Base-by-base conservation (phyloP, 352 stramenopile genomes). In the Phytopythium boreale region DNA sequence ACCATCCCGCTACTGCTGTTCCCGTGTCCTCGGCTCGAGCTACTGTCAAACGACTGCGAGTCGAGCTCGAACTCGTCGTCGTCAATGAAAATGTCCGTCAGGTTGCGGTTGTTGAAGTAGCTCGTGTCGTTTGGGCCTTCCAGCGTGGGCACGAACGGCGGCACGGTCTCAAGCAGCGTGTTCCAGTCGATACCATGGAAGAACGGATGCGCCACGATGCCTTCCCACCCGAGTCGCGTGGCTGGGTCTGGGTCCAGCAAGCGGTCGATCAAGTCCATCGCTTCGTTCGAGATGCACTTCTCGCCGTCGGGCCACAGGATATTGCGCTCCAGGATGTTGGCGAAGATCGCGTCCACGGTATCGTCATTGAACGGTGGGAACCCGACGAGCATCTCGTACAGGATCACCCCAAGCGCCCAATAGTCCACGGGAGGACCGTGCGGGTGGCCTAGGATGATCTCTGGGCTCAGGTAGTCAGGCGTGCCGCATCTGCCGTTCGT, bases 291-390 rank as follows among this genome's bases (percentile, higher is more conserved):
- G 27, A 97, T 70, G 44, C 89, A 85, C 59, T 96, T 93, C 26
- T 95, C 87, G n/a, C 88, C 87, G 43, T 95, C 83, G 0, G 89
- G 88, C 89, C 89, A 97, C 47, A 92, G 49, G 59, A 97, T 96
- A 61, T 93, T 78, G 14, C 86, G 73, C 31, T 91, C 75, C 29
- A 95, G 59, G 61, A 97, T 96, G 56, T 97, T 95, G 57, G 66
- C 72, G 56, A 97, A 97, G 61, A 97, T 96, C 0, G 81, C 77
- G 46, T 97, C 88, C 29, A 95, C 84, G 0, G 88, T 93, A 60
- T 96, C 84, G 62, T 95, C 89, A 41, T 97, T 97, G 63, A 97
- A 97, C 4, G 89, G 89, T 43, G 87, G 87, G 63, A 96, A 95
- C 0, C 87, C 89, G 19, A 95, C 85, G 34, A 97, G 71, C 84